Evolutionary conservation across 768 basidiomycete species (phyloP).

Genomic region (button mushroom (Agaricus bisporus)): DNA sequence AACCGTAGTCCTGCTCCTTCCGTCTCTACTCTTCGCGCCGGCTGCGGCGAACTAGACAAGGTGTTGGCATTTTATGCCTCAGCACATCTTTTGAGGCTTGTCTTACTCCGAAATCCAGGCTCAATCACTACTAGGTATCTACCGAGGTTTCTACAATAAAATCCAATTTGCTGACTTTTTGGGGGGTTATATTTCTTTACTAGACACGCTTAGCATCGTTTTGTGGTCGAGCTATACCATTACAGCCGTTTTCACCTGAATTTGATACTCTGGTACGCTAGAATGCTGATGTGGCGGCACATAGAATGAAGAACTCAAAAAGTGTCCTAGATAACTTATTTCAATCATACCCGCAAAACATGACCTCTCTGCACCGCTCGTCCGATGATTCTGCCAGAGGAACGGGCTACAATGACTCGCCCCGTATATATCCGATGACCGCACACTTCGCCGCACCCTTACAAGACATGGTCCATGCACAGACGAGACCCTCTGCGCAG

Average conservation of each 20-base stretch:
- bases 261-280: neutral
- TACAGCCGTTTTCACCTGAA: neutral
- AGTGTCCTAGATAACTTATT: slow-evolving; percentile 1
- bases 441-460: neutral
- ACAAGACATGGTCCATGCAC: neutral
- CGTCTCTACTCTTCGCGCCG: neutral
- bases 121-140: neutral
- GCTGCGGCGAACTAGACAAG: neutral
- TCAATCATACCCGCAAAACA: neutral
- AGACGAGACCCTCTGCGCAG: neutral
- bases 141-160: neutral
- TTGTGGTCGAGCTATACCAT: neutral
- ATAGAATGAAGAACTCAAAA: neutral
- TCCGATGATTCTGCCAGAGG: neutral
- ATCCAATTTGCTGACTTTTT: neutral
- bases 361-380: neutral
- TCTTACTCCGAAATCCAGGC: neutral
- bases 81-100: neutral
- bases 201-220: neutral
- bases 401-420: neutral
- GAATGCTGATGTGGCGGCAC: too few relatives aligned
- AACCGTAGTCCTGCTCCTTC: neutral
- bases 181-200: too few relatives aligned
- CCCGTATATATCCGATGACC: neutral
- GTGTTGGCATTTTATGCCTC: neutral